These are phyloP conservation scores for Leptographium galeiforme DNA, from an alignment of 2,329 filamentous ascomycete species.

Conservation along the genomic window DNA sequence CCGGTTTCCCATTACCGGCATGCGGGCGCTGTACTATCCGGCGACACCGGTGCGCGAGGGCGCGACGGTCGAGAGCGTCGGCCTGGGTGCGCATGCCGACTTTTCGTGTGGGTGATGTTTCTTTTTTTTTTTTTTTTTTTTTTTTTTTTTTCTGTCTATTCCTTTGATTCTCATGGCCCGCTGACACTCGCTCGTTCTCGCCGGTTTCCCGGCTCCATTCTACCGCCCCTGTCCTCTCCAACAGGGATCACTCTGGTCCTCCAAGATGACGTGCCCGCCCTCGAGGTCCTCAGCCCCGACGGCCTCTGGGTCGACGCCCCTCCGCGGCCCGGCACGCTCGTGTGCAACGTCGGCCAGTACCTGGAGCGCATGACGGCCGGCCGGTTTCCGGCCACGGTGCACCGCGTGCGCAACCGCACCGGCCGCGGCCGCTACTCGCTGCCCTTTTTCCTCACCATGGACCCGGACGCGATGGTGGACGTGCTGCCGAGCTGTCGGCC, in stretches of 20 bases:
- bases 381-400: constrained; percentile 32
- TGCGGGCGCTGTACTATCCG: constrained; percentile 15
- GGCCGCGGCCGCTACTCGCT: constrained; percentile 33
- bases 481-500: background rate
- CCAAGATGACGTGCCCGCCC: constrained; percentile 26
- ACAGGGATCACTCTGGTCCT: constrained; percentile 30
- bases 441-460: constrained; percentile 41
- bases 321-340: constrained; percentile 15
- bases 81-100: constrained; percentile 32
- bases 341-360: constrained; percentile 39
- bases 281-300: constrained; percentile 25
- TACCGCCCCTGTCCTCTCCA: too few species aligned
- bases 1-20: constrained; percentile 19
- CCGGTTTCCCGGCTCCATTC: too few species aligned
- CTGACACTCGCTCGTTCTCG: background rate
- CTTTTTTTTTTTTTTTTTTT: background rate
- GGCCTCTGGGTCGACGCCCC: constrained; percentile 21
- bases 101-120: constrained; percentile 23
- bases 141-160: background rate
- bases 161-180: too few species aligned
- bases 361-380: constrained; percentile 37
- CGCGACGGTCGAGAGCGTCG: constrained; percentile 14
- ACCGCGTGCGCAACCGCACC: constrained; percentile 32
- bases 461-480: constrained; percentile 21
- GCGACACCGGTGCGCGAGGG: constrained; percentile 8